These are phyloP conservation scores for Lactarius hengduanensis DNA, from an alignment of 768 basidiomycete species.

Conservation along the genomic window DNA sequence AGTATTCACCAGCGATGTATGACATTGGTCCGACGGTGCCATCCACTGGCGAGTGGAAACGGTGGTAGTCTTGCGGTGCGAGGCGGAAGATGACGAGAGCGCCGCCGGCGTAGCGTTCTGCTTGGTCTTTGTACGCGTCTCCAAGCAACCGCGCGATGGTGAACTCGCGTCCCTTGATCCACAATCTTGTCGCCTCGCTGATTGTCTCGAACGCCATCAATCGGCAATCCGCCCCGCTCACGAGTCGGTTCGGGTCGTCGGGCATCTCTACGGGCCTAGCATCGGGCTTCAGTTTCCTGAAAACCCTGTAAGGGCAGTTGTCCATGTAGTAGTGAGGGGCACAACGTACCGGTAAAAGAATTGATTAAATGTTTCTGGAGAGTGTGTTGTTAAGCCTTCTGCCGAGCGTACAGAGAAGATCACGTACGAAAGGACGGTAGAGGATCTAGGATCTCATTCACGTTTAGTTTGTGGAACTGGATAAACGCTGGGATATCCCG, in stretches of 20 bases:
- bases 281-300: conserved; percentile 78
- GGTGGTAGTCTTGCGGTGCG: conserved; percentile 94
- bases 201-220: conserved; percentile 92
- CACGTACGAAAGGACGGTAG: conserved; percentile 74
- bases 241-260: conserved; percentile 72
- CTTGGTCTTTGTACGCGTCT: conserved; percentile 66
- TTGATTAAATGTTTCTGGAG: conserved; percentile 83
- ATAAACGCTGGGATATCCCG: conserved; percentile 86
- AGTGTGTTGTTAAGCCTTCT: not conserved
- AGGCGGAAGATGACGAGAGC: conserved; percentile 87
- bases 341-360: conserved; percentile 73
- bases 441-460: conserved; percentile 81
- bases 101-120: conserved; percentile 73
- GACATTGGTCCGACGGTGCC: conserved; percentile 81
- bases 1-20: conserved; percentile 87
- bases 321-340: not conserved
- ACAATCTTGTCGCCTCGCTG: conserved; percentile 79
- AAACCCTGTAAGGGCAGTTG: conserved; percentile 19
- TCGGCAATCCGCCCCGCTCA: conserved; percentile 94
- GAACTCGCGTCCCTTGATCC: conserved; percentile 98
- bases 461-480: conserved; percentile 82
- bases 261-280: conserved; percentile 75
- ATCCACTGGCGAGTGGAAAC: conserved; percentile 87
- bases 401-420: not conserved
- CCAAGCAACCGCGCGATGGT: conserved; percentile 78